Evolutionary conservation across 768 basidiomycete species (phyloP), one percentile per base, ranked within the genome.

Genomic region (Panus rudis): DNA sequence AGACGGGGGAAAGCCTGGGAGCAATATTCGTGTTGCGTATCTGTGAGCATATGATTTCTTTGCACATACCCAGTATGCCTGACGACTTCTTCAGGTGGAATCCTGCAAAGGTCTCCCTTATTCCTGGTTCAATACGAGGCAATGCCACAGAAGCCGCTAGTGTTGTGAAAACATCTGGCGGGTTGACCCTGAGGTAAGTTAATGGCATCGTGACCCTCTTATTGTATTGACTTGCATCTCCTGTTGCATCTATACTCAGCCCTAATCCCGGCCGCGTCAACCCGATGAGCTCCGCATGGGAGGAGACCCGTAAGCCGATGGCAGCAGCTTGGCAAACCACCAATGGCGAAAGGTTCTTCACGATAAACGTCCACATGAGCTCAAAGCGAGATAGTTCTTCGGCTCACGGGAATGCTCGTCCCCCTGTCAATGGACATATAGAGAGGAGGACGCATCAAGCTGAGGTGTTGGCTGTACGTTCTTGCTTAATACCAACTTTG

Each of bases 191-290:
- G 4, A 78, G 63, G 76, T 75, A 45, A 19, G 49, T 13, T 6
- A 3, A n/a, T n/a, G n/a, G n/a, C 4, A 16, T 19, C 25, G 58
- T 45, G 23, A 19, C 39, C 8, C 32, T 41, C n/a, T 12, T 43
- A 1, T 46, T 25, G 17, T 40, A 17, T 27, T 6, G 16, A 35
- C 28, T 10, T 10, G 28, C 28, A 30, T 30, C 10, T n/a, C 10
- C 28, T 10, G 28, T 30, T 30, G 28, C 10, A 16, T 30, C 16
- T 10, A 16, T 38, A 17, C 26, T n/a, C 37, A 81, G 78, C 50
- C 67, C 72, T 49, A 80, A 82, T 49, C 79, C 79, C 27, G 78
- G 78, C 17, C 75, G 78, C 40, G 72, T 82, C 31, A 73, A 79
- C 32, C 80, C 80, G 4, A 66, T 60, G 19, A 76, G 74, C 52